Base-by-base conservation (phyloP, 345 rosid species). In the Eucalyptus curtisii region DNA sequence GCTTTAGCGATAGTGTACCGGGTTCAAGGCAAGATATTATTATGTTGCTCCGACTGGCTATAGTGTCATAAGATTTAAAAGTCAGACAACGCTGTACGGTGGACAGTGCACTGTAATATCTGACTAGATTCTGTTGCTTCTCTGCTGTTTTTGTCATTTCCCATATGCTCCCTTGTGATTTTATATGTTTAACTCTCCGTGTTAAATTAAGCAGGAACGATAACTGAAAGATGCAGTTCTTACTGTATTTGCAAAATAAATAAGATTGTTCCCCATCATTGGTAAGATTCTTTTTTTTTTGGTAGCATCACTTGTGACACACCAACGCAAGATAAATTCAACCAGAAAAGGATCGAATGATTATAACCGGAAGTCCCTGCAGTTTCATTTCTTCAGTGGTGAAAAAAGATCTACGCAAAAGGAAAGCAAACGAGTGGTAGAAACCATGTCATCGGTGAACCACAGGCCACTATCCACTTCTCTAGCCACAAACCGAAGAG, bases 221-320 rank as follows among this genome's bases (percentile, higher is more conserved):
- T 96, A 99, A 98, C 92, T 96, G 87, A 96, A 93, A 90, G 98
- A 95, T 90, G 89, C 95, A 85, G 98, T 95, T 91, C 97, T 98
- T 90, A 90, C 92, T 90, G 89, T 88, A 57, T 98, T 97, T 93
- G 92, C 97, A 30, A 99, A 99, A 96, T 91, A 98, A 99, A 84
- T 92, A 93, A 90, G 95, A 95, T 88, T 95, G 95, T 94, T 95
- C 97, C 88, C 95, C 98, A 30, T 95, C 96, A 87, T 90, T 98
- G 96, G 99, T 97, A 90, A 94, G 95, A 71, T 59, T 82, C 17
- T 50, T 0, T 85, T 53, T 53, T 20, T 37, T 27, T 59, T 87
- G 88, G 40, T 50, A 44, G 57, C 42, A 53, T 87, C 30, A 61
- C 3, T 89, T 81, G 47, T 82, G 85, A 88, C 86, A 85, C 66